Percentiles rank a stretch among this genome's conserved stretches.
These are phyloP conservation scores for Crassisporium funariophilum DNA, from an alignment of 768 basidiomycete genomes.

Conservation along the genomic window DNA sequence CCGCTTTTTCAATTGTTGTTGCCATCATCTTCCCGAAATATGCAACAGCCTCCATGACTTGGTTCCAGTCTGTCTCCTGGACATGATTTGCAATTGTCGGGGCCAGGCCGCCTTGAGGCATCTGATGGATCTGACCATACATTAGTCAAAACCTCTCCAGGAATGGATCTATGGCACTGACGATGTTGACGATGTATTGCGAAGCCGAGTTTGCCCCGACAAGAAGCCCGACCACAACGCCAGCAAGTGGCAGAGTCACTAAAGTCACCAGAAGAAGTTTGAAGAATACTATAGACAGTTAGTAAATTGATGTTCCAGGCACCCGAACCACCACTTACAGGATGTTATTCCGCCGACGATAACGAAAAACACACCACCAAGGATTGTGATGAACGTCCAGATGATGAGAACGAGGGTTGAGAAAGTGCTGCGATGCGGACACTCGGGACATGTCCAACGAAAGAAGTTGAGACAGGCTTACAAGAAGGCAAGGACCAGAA, in stretches of 20 bases:
- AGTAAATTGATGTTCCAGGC: background rate
- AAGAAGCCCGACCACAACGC: constrained; percentile 12
- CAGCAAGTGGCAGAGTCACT: constrained; percentile 16
- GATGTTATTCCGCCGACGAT: constrained; percentile 14
- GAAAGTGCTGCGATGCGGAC: constrained; percentile 3
- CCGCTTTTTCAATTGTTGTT: too few species aligned
- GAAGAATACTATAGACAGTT: constrained; percentile 8
- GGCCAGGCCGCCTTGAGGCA: background rate
- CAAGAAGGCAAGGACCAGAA: constrained; percentile 15
- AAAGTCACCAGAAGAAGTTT: constrained; percentile 12
- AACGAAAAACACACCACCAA: constrained; percentile 12
- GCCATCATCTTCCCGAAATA: background rate
- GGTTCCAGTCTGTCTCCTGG: background rate
- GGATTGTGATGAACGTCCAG: constrained; percentile 13
- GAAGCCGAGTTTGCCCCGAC: constrained; percentile 10
- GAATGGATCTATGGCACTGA: too few species aligned
- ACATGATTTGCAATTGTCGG: too few species aligned
- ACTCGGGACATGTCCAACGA: background rate
- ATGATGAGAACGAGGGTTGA: constrained; percentile 14
- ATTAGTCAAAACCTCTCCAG: background rate
- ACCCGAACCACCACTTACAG: constrained; percentile 5
- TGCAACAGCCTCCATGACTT: background rate
- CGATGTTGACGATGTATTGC: constrained; percentile 12
- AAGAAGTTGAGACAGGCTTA: constrained; percentile 7
- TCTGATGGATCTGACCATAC: background rate